Conservation (phyloP, 805 yeast genomes). For the Candida fluviatilis region DNA sequence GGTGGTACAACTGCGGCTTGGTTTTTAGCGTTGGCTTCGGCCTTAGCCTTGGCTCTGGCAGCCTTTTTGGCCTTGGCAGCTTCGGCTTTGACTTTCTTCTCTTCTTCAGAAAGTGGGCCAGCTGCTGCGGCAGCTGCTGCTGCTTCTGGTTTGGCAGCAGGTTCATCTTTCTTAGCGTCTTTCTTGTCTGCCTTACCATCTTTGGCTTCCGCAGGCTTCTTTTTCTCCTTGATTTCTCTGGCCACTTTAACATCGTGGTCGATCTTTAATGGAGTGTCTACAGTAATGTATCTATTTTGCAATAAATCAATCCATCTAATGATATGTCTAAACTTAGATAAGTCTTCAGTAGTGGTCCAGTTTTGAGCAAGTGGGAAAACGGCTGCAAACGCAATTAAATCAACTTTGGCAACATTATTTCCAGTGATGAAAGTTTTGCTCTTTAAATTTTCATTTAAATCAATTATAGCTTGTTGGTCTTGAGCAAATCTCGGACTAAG, state of each 20-base stretch:
- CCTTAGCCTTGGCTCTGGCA: slow-evolving; percentile 59
- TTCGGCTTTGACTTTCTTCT: slow-evolving; percentile 45
- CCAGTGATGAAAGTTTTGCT: slow-evolving; percentile 69
- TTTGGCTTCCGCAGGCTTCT: slow-evolving; percentile 34
- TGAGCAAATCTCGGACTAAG: slow-evolving; percentile 52
- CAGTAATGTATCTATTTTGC: slow-evolving; percentile 58
- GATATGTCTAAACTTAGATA: slow-evolving; percentile 72
- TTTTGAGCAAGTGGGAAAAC: slow-evolving; percentile 57
- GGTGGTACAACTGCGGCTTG: slow-evolving; percentile 58
- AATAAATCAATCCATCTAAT: slow-evolving; percentile 90
- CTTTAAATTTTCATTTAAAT: slow-evolving; percentile 68
- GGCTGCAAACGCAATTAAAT: slow-evolving; percentile 62
- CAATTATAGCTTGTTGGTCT: slow-evolving; percentile 37
- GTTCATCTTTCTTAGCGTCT: slow-evolving; percentile 27
- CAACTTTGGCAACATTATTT: slow-evolving; percentile 63
- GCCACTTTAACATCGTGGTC: slow-evolving; percentile 64
- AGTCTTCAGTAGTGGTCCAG: slow-evolving; percentile 51
- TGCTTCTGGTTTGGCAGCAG: slow-evolving; percentile 38
- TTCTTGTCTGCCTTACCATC: slow-evolving; percentile 11
- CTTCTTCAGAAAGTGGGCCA: slow-evolving; percentile 28
- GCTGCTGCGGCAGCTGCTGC: slow-evolving; percentile 35
- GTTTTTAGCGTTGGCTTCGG: slow-evolving; percentile 43
- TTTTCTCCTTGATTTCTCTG: slow-evolving; percentile 68
- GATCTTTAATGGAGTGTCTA: slow-evolving; percentile 47
- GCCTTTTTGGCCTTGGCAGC: slow-evolving; percentile 62